A percentile compares a stretch with the other conserved stretches of the same genome.
These are phyloP conservation scores for Cytospora piceae DNA, from an alignment of 2,329 filamentous ascomycete species.

Conservation along the genomic window DNA sequence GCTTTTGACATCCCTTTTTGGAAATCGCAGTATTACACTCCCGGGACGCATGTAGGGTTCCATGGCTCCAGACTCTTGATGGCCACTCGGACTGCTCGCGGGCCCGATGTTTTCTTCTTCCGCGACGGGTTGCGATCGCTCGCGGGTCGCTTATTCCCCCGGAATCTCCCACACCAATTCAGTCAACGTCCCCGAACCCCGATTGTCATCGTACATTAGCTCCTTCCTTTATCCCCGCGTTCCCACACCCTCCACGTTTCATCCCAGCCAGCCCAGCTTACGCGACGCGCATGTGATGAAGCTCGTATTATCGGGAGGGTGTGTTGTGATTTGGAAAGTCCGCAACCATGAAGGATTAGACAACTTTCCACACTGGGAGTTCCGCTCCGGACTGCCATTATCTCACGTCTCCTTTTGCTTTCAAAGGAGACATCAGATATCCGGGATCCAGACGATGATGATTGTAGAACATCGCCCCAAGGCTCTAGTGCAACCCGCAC, in stretches of 20 bases:
- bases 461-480: conserved; percentile 2
- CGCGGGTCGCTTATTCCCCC: neutral
- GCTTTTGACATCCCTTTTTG: conserved; percentile 1
- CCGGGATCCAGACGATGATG: neutral
- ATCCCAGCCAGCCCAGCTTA: neutral
- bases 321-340: neutral
- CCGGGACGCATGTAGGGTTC: conserved; percentile 13
- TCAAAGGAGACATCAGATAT: neutral
- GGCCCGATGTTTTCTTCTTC: neutral
- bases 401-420: neutral
- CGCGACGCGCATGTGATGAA: neutral
- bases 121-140: neutral
- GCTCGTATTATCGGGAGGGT: conserved; percentile 20
- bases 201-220: conserved; percentile 9
- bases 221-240: neutral
- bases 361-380: neutral
- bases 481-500: conserved; percentile 7
- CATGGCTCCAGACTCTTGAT: neutral
- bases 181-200: conserved; percentile 3
- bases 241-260: neutral
- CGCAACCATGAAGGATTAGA: too few relatives aligned
- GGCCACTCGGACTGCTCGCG: neutral
- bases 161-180: neutral
- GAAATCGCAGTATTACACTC: conserved; percentile 14
- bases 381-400: neutral